Conservation (phyloP, 2,329 filamentous ascomycete species). For the Paraconiothyrium sp. region DNA sequence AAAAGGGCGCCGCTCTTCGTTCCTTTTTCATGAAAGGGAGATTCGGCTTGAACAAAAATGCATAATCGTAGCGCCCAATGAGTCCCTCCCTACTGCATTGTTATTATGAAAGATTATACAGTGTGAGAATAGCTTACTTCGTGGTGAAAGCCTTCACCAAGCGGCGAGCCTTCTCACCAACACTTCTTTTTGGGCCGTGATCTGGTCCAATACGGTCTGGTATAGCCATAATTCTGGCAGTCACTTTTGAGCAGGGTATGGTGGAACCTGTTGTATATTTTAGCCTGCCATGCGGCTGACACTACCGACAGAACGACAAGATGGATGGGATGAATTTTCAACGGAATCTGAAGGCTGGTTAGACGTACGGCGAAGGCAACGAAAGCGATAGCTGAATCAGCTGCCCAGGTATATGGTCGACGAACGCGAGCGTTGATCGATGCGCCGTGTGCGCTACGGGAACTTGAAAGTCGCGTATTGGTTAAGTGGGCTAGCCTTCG, state of each 20-base stretch:
- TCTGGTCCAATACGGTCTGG: constrained; percentile 58
- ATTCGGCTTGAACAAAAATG: constrained; percentile 81
- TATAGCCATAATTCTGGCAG: constrained; percentile 47
- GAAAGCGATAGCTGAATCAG: constrained; percentile 31
- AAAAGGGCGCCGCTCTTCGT: constrained; percentile 75
- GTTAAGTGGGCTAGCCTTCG: constrained; percentile 26
- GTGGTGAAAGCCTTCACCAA: constrained; percentile 59
- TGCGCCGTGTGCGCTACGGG: constrained; percentile 20
- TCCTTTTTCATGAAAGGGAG: constrained; percentile 80
- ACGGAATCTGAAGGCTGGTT: constrained; percentile 18
- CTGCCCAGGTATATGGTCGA: constrained; percentile 21
- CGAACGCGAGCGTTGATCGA: constrained; percentile 12
- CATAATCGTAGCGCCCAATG: constrained; percentile 89
- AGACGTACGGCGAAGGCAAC: constrained; percentile 26
- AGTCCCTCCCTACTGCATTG: constrained; percentile 69
- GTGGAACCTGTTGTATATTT: constrained; percentile 35
- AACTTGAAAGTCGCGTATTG: constrained; percentile 17
- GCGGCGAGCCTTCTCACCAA: constrained; percentile 53
- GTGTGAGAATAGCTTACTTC: constrained; percentile 47
- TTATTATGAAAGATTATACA: constrained; percentile 17
- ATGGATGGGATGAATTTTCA: constrained; percentile 25
- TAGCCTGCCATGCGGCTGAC: constrained; percentile 25
- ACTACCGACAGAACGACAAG: constrained; percentile 14
- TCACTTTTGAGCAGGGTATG: constrained; percentile 41
- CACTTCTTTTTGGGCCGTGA: constrained; percentile 51